phyloP scores from a whole-genome alignment of 2,329 filamentous ascomycete species.

The Raffaelea deltoideospora region DNA sequence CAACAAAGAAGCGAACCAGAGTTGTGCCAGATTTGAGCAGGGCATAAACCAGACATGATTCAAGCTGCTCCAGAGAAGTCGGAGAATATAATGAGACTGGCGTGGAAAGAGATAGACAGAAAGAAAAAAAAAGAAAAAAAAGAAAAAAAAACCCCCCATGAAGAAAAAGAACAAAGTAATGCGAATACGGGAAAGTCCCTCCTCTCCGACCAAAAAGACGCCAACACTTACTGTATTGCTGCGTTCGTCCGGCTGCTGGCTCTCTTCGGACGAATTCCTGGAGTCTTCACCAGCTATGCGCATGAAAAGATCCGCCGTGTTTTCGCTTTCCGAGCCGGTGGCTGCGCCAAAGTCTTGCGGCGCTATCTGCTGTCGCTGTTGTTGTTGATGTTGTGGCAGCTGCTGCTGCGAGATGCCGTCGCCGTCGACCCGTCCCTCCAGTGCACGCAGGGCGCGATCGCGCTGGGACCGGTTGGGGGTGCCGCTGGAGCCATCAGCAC shows the following conservation, averaged over 20 bases:
- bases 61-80: no score
- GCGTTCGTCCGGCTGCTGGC: constrained; percentile 18
- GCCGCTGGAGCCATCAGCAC: constrained; percentile 12
- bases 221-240: constrained; percentile 30
- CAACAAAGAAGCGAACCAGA: no score
- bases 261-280: constrained; percentile 19
- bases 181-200: background rate
- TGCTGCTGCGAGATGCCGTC: no score
- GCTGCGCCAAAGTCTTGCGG: constrained; percentile 24
- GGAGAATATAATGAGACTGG: no score
- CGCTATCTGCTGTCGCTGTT: constrained; percentile 25
- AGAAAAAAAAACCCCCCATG: background rate
- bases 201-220: background rate
- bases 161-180: constrained; percentile 3
- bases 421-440: constrained; percentile 30
- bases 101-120: background rate
- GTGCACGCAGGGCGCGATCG: constrained; percentile 33
- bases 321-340: constrained; percentile 28
- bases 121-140: background rate
- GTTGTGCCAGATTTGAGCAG: no score
- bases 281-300: constrained; percentile 41
- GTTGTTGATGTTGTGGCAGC: no score
- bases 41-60: no score
- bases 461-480: constrained; percentile 24
- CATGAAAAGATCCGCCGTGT: constrained; percentile 43